A percentile compares a stretch with the other conserved stretches of the same genome.
Conservation (phyloP, 768 basidiomycete species). For the Podaxis rugospora region DNA sequence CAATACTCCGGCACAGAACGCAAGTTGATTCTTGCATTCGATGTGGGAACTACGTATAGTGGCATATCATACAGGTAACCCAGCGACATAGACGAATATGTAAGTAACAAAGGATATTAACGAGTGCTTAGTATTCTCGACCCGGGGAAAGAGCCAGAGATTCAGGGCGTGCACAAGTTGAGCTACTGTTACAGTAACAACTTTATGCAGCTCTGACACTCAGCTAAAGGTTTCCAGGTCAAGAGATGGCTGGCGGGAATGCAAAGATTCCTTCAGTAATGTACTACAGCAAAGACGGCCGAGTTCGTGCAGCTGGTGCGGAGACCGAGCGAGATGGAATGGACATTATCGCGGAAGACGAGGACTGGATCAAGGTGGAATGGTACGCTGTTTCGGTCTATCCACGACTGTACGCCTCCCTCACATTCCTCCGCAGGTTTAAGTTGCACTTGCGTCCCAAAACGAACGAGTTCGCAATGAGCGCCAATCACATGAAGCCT, state of each 20-base stretch:
- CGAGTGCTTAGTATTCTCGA: constrained; percentile 20
- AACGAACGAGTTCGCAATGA: constrained; percentile 10
- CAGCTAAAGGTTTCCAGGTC: constrained; percentile 13
- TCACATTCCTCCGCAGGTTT: constrained; percentile 20
- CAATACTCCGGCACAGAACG: constrained; percentile 9
- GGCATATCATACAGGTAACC: constrained; percentile 15
- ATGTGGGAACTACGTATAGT: constrained; percentile 15
- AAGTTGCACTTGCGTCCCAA: constrained; percentile 31
- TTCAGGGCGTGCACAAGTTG: constrained; percentile 23
- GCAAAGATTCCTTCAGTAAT: constrained; percentile 16
- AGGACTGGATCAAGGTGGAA: constrained; percentile 12
- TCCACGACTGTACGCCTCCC: too few relatives aligned
- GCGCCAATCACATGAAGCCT: constrained; percentile 20
- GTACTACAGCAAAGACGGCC: constrained; percentile 13
- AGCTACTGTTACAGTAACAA: background rate
- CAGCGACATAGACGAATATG: constrained; percentile 17
- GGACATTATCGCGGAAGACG: constrained; percentile 11
- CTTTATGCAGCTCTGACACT: background rate
- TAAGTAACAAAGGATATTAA: background rate
- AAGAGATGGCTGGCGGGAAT: constrained; percentile 14
- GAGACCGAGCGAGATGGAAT: constrained; percentile 14
- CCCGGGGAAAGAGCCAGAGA: constrained; percentile 23
- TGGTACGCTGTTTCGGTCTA: constrained; percentile 3
- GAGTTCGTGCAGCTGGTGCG: constrained; percentile 11
- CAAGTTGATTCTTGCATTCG: constrained; percentile 13